Conservation (phyloP, 768 basidiomycete species). For the Grammothele lineata region DNA sequence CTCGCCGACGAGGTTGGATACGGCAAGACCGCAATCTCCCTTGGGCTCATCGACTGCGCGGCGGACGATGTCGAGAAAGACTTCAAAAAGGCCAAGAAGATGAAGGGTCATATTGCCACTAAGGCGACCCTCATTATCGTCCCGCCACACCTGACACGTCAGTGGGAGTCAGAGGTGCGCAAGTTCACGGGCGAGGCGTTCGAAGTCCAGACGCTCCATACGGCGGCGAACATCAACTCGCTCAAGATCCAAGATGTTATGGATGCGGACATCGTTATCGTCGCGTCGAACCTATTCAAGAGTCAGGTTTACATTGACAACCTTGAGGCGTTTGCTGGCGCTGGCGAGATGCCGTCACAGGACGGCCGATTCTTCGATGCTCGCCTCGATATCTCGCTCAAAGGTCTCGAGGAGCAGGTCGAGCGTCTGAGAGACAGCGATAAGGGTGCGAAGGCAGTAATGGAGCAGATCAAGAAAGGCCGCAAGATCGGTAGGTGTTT, state of each 20-base stretch:
- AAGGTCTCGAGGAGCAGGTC: slow-evolving; percentile 58
- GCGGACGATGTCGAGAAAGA: slow-evolving; percentile 52
- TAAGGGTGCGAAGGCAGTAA: slow-evolving; percentile 58
- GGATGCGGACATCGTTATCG: slow-evolving; percentile 82
- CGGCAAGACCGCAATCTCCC: slow-evolving; percentile 93
- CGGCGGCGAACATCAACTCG: slow-evolving; percentile 65
- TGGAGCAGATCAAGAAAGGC: slow-evolving; percentile 60
- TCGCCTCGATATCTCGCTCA: slow-evolving; percentile 62
- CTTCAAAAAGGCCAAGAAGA: slow-evolving; percentile 43
- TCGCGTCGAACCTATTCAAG: slow-evolving; percentile 84
- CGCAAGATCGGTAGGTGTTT: slow-evolving; percentile 53
- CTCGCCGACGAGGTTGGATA: slow-evolving; percentile 96
- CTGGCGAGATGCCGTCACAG: slow-evolving; percentile 63
- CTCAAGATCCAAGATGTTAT: slow-evolving; percentile 69
- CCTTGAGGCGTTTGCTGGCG: slow-evolving; percentile 65
- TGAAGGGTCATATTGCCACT: slow-evolving; percentile 65
- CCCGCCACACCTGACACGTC: slow-evolving; percentile 84
- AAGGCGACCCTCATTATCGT: slow-evolving; percentile 83
- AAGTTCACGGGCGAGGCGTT: slow-evolving; percentile 71
- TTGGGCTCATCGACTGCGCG: slow-evolving; percentile 81
- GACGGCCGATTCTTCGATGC: slow-evolving; percentile 89
- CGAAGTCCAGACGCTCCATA: slow-evolving; percentile 62
- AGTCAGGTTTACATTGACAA: slow-evolving; percentile 74
- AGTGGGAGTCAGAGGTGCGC: slow-evolving; percentile 83
- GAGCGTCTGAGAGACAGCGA: slow-evolving; percentile 60